A percentile compares a stretch with the other conserved stretches of the same genome.
phyloP scores from a whole-genome alignment of 495 filamentous ascomycete species.

The Pyronema domesticum region DNA sequence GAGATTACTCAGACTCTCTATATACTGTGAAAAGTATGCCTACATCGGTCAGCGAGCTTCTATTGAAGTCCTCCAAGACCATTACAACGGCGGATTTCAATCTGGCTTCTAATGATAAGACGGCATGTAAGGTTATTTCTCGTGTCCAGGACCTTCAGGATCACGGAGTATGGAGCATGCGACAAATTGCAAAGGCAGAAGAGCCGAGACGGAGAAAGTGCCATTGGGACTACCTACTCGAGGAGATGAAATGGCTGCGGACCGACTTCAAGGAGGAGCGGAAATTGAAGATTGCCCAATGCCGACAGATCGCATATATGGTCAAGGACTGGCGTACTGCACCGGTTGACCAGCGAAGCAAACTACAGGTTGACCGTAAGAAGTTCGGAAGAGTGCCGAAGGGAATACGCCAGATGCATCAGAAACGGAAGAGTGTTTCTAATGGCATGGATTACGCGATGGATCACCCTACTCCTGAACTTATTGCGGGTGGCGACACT shows the following conservation, averaged over 20 bases:
- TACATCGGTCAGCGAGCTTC: constrained; percentile 15
- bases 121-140: constrained; percentile 64
- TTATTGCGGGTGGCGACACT: constrained; percentile 40
- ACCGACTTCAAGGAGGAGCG: constrained; percentile 88
- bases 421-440: constrained; percentile 6
- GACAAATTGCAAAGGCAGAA: constrained; percentile 59
- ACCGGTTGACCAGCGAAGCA: constrained; percentile 4
- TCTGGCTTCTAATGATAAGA: constrained; percentile 40
- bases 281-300: constrained; percentile 77
- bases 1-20: constrained; percentile 16
- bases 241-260: constrained; percentile 93
- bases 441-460: constrained; percentile 1
- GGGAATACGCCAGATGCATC: constrained; percentile 10
- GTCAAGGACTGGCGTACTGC: constrained; percentile 16
- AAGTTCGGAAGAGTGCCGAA: constrained; percentile 16
- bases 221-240: constrained; percentile 70
- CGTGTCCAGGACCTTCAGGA: constrained; percentile 78
- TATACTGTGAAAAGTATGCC: constrained; percentile 17
- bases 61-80: constrained; percentile 19
- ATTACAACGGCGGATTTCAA: constrained; percentile 20
- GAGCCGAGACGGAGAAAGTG: constrained; percentile 59
- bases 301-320: constrained; percentile 27
- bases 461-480: constrained; percentile 48
- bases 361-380: constrained; percentile 17
- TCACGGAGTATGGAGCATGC: constrained; percentile 73